phyloP scores from a whole-genome alignment of 106 monocot genomes.

The Hemerocallis citrina region DNA sequence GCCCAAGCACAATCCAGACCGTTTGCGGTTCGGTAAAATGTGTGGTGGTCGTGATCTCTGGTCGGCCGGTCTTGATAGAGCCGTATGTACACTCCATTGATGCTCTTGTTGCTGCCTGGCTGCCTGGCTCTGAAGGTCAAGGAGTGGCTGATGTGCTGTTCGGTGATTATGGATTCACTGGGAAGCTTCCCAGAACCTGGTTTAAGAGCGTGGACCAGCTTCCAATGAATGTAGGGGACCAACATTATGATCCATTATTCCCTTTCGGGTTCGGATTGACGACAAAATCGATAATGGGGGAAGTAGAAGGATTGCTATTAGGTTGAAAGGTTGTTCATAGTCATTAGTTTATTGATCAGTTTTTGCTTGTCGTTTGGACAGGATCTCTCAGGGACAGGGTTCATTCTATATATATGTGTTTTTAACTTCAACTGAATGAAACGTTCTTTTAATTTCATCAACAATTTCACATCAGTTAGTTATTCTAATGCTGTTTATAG shows the following conservation, averaged over 20 bases:
- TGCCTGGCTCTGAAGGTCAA: slow-evolving; percentile 65
- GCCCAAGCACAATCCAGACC: slow-evolving; percentile 35
- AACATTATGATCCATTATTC: slow-evolving; percentile 64
- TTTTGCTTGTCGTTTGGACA: no score
- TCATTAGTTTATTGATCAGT: no score
- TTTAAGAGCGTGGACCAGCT: slow-evolving; percentile 71
- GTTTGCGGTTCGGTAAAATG: slow-evolving; percentile 49
- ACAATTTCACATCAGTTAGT: no score
- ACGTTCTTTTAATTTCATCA: no score
- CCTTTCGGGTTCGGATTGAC: slow-evolving; percentile 68
- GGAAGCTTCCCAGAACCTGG: slow-evolving; percentile 65
- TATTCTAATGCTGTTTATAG: no score
- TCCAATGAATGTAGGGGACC: slow-evolving; percentile 71
- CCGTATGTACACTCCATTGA: slow-evolving; percentile 40
- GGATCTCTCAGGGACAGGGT: no score
- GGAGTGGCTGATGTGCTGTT: slow-evolving; percentile 66
- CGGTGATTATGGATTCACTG: slow-evolving; percentile 73
- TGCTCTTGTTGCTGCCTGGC: slow-evolving; percentile 71
- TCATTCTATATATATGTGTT: no score
- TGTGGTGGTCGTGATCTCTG: slow-evolving; percentile 50
- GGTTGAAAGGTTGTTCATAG: no score
- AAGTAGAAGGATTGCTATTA: no score
- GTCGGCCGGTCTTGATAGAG: slow-evolving; percentile 49
- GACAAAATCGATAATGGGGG: slow-evolving; percentile 22
- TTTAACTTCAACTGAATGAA: no score